Conservation (phyloP, 139 green algal genomes). For the Haematococcus sp. region DNA sequence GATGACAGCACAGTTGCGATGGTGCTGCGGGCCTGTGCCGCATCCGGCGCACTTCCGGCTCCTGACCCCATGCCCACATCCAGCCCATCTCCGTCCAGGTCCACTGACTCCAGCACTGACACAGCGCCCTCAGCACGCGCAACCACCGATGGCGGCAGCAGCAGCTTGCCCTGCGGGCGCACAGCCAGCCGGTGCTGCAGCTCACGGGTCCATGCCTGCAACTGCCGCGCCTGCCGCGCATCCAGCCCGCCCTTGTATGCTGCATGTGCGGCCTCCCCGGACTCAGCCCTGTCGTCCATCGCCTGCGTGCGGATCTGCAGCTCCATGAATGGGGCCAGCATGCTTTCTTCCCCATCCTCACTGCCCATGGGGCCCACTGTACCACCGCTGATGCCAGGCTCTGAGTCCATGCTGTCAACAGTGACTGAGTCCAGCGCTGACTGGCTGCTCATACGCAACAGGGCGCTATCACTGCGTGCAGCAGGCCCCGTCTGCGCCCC, state of each 20-base stretch:
- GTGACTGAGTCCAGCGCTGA: too few species aligned
- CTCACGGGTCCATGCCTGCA: constrained; percentile 50
- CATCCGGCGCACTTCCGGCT: too few species aligned
- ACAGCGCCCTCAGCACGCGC: background rate
- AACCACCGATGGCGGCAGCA: constrained; percentile 2
- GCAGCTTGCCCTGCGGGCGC: constrained; percentile 16
- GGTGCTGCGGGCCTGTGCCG: too few species aligned
- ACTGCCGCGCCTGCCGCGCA: constrained; percentile 37
- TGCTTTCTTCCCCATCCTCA: background rate
- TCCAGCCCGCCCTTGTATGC: constrained; percentile 90
- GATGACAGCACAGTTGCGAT: too few species aligned
- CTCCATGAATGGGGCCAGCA: background rate
- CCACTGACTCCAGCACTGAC: background rate
- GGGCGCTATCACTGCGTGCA: too few species aligned
- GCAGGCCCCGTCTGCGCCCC: too few species aligned
- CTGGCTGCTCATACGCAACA: too few species aligned
- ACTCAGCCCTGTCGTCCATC: constrained; percentile 83
- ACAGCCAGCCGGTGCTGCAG: constrained; percentile 35
- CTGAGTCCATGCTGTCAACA: too few species aligned
- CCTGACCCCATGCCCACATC: too few species aligned
- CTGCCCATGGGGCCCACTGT: background rate
- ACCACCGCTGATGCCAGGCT: background rate
- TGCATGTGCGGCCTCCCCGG: constrained; percentile 74
- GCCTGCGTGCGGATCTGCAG: constrained; percentile 22
- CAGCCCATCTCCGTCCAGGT: background rate